Conservation (phyloP, 495 filamentous ascomycete species). For the Pyrenula aspistea region DNA sequence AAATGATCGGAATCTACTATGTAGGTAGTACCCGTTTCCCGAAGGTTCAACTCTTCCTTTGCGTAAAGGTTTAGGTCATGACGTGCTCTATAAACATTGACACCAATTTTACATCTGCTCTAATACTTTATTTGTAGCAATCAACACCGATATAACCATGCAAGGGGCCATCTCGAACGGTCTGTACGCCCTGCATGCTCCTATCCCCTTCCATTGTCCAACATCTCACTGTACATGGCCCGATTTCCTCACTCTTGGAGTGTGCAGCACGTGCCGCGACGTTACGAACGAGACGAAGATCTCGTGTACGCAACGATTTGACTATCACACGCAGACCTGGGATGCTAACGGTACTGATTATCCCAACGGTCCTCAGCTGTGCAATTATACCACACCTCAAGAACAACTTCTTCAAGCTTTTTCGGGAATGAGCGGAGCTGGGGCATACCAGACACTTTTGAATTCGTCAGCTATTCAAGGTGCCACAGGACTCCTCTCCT, state of each 20-base stretch:
- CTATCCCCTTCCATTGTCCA: slow-evolving; percentile 14
- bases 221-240: slow-evolving; percentile 18
- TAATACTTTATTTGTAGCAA: too few species aligned
- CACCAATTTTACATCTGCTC: too few species aligned
- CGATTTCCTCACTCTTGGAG: slow-evolving; percentile 13
- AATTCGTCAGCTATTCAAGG: too few species aligned
- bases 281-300: slow-evolving; percentile 12
- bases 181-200: slow-evolving; percentile 16
- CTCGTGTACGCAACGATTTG: slow-evolving; percentile 8
- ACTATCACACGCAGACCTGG: slow-evolving; percentile 1
- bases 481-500: too few species aligned
- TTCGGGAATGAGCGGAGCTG: too few species aligned
- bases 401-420: too few species aligned
- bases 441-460: too few species aligned
- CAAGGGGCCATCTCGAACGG: slow-evolving; percentile 21
- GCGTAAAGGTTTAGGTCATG: too few species aligned
- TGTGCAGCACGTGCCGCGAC: slow-evolving; percentile 16
- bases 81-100: too few species aligned
- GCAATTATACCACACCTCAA: slow-evolving; percentile 14
- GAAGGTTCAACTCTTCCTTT: too few species aligned
- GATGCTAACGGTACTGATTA: slow-evolving; percentile 12
- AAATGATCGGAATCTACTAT: slow-evolving; percentile 1
- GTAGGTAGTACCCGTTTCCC: slow-evolving; percentile 15
- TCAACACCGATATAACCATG: too few species aligned
- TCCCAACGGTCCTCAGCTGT: slow-evolving; percentile 9